Conservation (phyloP, 768 basidiomycete species). For the Mycena epipterygia region DNA sequence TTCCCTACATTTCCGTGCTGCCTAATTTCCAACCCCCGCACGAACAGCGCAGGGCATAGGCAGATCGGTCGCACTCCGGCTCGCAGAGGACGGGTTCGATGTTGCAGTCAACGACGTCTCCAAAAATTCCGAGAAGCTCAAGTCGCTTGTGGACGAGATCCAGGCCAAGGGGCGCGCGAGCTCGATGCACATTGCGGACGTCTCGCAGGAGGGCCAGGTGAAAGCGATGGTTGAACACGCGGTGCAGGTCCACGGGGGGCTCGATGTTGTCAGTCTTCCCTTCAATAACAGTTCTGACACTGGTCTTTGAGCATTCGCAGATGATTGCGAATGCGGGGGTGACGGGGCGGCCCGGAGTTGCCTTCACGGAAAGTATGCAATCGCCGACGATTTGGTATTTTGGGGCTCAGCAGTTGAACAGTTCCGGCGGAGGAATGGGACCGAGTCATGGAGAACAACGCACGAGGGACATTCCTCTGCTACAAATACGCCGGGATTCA, state of each 20-base stretch:
- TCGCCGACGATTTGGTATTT: constrained; percentile 1
- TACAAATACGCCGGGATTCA: constrained; percentile 53
- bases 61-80: constrained; percentile 43
- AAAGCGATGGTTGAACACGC: constrained; percentile 42
- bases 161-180: constrained; percentile 36
- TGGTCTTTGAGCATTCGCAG: constrained; percentile 32
- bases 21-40: too few species aligned
- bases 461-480: constrained; percentile 50
- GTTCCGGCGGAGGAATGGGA: constrained; percentile 43
- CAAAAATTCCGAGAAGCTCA: constrained; percentile 29
- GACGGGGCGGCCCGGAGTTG: constrained; percentile 9
- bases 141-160: constrained; percentile 44
- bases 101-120: constrained; percentile 47
- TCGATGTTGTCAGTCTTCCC: constrained; percentile 46
- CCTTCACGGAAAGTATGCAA: constrained; percentile 9
- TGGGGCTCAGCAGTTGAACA: background rate
- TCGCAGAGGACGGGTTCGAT: constrained; percentile 50
- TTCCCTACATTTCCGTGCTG: too few species aligned
- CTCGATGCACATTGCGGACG: constrained; percentile 41
- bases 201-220: constrained; percentile 46
- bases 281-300: background rate
- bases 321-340: constrained; percentile 52
- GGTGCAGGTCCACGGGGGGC: constrained; percentile 41
- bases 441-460: constrained; percentile 44
- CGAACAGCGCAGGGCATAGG: constrained; percentile 47